A percentile compares a stretch with the other conserved stretches of the same genome.
Evolutionary conservation across 257 asterid species (phyloP).

Genomic region (Solanum commersonii): DNA sequence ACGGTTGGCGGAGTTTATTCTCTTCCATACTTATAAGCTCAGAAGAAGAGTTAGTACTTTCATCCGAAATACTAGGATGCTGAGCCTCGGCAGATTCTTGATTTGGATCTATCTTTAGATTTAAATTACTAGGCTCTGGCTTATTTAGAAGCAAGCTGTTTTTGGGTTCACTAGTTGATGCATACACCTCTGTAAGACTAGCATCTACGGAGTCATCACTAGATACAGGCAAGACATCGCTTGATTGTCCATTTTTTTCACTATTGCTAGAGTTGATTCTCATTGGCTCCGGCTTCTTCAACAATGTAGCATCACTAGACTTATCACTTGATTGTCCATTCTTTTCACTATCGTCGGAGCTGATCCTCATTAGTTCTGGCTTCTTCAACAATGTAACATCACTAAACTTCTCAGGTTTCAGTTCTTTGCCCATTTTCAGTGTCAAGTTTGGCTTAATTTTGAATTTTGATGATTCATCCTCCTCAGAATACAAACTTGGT

Average conservation of each 20-base stretch:
- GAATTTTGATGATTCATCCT: conserved; percentile 39
- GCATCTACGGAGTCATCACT: conserved; percentile 9
- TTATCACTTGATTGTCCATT: conserved; percentile 7
- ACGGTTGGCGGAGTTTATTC: background rate
- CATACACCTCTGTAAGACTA: conserved; percentile 1
- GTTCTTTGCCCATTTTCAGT: conserved; percentile 53
- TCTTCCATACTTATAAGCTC: background rate
- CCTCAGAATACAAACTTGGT: conserved; percentile 41
- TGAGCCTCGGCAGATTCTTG: conserved; percentile 21
- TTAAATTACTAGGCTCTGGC: conserved; percentile 27
- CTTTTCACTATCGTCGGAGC: conserved; percentile 18
- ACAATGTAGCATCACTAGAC: conserved; percentile 29
- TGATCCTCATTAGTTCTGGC: conserved; percentile 39
- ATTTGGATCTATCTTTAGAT: conserved; percentile 24
- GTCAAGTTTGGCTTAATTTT: conserved; percentile 67
- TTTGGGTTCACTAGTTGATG: conserved; percentile 7
- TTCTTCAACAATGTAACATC: conserved; percentile 70
- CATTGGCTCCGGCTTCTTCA: conserved; percentile 63
- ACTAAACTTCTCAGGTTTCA: conserved; percentile 48
- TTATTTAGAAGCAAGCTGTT: conserved; percentile 24
- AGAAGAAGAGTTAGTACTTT: conserved; percentile 8
- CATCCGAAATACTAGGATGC: conserved; percentile 1
- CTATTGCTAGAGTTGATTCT: conserved; percentile 7
- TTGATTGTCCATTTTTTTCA: conserved; percentile 17
- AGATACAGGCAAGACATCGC: conserved; percentile 10